phyloP scores from a whole-genome alignment of 2,329 filamentous ascomycete species.

The Penicillium sp. region DNA sequence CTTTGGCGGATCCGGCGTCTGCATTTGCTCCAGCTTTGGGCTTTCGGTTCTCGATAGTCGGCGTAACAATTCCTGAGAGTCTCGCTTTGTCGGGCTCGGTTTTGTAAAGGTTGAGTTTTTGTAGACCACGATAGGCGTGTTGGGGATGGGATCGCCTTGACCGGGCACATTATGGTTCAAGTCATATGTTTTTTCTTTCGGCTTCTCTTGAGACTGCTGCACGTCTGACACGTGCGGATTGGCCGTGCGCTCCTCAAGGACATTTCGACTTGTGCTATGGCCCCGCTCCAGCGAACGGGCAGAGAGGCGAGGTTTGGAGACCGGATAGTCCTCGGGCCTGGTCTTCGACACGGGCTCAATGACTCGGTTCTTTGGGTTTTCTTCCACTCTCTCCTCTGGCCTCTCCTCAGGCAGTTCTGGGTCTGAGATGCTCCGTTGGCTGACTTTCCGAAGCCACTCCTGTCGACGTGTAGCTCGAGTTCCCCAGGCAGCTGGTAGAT shows the following conservation, averaged over 20 bases:
- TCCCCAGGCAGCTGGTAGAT: conserved; percentile 41
- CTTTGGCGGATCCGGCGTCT: conserved; percentile 38
- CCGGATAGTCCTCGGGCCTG: conserved; percentile 5
- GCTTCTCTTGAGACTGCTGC: conserved; percentile 8
- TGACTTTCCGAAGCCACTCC: conserved; percentile 38
- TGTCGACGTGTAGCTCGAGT: conserved; percentile 30
- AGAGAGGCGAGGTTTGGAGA: conserved; percentile 29
- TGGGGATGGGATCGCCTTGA: conserved; percentile 33
- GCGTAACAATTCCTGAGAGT: conserved; percentile 45
- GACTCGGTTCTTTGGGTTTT: background rate
- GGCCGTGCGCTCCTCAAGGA: conserved; percentile 21
- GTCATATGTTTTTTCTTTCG: conserved; percentile 7
- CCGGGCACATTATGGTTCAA: conserved; percentile 15
- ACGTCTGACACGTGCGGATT: conserved; percentile 16
- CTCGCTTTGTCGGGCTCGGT: conserved; percentile 31
- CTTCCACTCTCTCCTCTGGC: background rate
- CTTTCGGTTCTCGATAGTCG: conserved; percentile 42
- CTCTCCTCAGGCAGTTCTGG: background rate
- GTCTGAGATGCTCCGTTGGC: conserved; percentile 7
- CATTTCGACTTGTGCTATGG: conserved; percentile 21
- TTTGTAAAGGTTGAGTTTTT: conserved; percentile 33
- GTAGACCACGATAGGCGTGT: conserved; percentile 41
- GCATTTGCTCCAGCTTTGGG: conserved; percentile 30
- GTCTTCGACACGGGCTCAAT: background rate
- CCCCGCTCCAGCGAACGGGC: conserved; percentile 31